Evolutionary conservation across 768 basidiomycete genomes (phyloP).

Genomic region (Lyophyllum semitale): DNA sequence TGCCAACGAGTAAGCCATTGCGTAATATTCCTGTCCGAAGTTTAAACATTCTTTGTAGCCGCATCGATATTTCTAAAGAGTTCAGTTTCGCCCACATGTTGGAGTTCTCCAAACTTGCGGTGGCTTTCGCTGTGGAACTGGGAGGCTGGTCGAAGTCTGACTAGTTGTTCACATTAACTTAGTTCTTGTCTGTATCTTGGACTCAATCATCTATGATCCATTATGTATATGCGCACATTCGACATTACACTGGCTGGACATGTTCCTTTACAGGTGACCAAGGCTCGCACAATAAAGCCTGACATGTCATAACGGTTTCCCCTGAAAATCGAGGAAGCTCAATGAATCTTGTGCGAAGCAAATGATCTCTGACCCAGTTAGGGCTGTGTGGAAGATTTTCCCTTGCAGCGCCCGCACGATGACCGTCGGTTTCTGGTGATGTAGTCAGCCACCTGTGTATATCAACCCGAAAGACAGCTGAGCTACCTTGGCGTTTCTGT

Average conservation of each 20-base stretch:
- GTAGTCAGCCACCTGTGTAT: neutral
- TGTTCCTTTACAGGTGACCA: neutral
- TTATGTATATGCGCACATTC: neutral
- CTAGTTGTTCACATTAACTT: neutral
- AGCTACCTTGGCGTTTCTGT: constrained; percentile 45
- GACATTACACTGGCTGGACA: neutral
- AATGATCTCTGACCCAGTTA: constrained; percentile 39
- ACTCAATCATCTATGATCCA: neutral
- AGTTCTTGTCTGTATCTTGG: neutral
- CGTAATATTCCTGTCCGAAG: constrained; percentile 7
- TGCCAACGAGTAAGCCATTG: constrained; percentile 67
- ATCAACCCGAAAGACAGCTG: neutral
- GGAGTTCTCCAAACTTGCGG: constrained; percentile 83
- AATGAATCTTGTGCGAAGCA: constrained; percentile 41
- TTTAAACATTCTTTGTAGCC: constrained; percentile 43
- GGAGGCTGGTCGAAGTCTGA: constrained; percentile 45
- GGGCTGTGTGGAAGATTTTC: constrained; percentile 39
- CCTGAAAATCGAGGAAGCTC: constrained; percentile 30
- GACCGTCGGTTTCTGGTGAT: constrained; percentile 30
- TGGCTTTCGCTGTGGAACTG: constrained; percentile 78
- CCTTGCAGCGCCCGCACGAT: constrained; percentile 33
- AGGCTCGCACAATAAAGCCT: neutral
- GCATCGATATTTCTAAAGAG: constrained; percentile 82
- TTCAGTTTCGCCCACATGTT: constrained; percentile 91
- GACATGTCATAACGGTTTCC: constrained; percentile 1